phyloP scores from a whole-genome alignment of 805 yeast genomes.

The Wickerhamiella nectarea region DNA sequence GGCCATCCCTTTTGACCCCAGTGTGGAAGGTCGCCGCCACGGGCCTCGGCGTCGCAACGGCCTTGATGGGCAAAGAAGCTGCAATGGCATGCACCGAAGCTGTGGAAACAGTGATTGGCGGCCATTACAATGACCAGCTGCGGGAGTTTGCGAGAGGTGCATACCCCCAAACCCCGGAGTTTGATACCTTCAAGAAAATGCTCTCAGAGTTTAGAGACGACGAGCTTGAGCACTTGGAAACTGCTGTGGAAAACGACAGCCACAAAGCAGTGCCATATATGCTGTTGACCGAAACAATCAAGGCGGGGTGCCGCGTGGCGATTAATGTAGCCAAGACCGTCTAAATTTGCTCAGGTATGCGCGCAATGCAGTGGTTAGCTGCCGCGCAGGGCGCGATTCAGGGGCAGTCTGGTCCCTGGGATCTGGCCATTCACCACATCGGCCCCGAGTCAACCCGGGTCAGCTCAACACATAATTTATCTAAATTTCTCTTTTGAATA shows the following conservation, averaged over 20 bases:
- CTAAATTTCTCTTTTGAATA: too few species aligned
- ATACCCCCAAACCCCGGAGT: constrained; percentile 51
- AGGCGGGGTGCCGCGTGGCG: constrained; percentile 71
- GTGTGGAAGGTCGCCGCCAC: constrained; percentile 87
- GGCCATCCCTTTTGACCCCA: constrained; percentile 88
- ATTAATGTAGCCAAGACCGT: constrained; percentile 83
- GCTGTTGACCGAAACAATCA: constrained; percentile 76
- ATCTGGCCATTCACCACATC: too few species aligned
- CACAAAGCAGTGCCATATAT: constrained; percentile 86
- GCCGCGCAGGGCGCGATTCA: too few species aligned
- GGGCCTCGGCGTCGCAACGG: constrained; percentile 76
- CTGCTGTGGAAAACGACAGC: constrained; percentile 86
- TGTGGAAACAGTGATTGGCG: constrained; percentile 95
- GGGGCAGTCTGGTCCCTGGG: too few species aligned
- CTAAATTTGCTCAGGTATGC: too few species aligned
- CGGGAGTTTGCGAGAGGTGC: constrained; percentile 55
- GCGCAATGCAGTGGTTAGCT: too few species aligned
- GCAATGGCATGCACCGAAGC: constrained; percentile 99
- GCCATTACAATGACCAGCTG: constrained; percentile 84
- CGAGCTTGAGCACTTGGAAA: constrained; percentile 87
- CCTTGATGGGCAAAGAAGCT: constrained; percentile 77
- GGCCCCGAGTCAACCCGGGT: too few species aligned
- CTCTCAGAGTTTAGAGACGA: constrained; percentile 79
- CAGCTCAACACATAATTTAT: too few species aligned
- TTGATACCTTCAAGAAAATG: constrained; percentile 41